Conservation (phyloP, 768 basidiomycete species). For the Collybiopsis luxurians region DNA sequence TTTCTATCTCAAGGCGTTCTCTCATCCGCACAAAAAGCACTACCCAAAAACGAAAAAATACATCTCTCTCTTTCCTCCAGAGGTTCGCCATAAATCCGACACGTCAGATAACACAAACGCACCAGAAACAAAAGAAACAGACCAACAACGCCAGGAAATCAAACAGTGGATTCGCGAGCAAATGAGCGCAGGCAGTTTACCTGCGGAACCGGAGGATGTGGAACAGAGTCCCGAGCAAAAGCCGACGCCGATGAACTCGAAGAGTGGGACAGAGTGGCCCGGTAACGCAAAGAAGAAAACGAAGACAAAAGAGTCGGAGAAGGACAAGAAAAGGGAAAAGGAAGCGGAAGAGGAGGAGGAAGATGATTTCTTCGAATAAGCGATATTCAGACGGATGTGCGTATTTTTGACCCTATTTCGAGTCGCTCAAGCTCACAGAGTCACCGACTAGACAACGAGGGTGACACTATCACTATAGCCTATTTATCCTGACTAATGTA, state of each 20-base stretch:
- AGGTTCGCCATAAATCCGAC: conserved; percentile 35
- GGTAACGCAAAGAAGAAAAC: not conserved
- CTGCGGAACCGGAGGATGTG: conserved; percentile 56
- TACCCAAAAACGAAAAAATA: conserved; percentile 88
- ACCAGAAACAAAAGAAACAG: conserved; percentile 33
- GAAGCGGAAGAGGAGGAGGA: not conserved
- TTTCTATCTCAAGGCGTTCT: not conserved
- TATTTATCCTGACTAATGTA: no score
- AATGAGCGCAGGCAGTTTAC: conserved; percentile 61
- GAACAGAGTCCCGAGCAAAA: conserved; percentile 14
- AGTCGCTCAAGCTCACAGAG: no score
- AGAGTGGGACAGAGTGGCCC: not conserved
- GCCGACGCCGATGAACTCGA: not conserved
- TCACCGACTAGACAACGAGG: no score
- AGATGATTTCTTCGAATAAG: conserved; percentile 6
- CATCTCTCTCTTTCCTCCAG: conserved; percentile 84
- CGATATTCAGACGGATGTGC: not conserved
- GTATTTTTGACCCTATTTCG: not conserved
- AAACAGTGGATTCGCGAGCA: conserved; percentile 52
- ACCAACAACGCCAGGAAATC: conserved; percentile 55
- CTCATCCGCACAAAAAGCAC: conserved; percentile 44
- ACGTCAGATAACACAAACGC: conserved; percentile 27
- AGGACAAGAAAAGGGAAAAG: not conserved
- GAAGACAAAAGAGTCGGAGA: not conserved
- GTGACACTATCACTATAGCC: no score